Base-by-base conservation (phyloP, 2,329 filamentous ascomycete species). In the Exserohilum rostratum region DNA sequence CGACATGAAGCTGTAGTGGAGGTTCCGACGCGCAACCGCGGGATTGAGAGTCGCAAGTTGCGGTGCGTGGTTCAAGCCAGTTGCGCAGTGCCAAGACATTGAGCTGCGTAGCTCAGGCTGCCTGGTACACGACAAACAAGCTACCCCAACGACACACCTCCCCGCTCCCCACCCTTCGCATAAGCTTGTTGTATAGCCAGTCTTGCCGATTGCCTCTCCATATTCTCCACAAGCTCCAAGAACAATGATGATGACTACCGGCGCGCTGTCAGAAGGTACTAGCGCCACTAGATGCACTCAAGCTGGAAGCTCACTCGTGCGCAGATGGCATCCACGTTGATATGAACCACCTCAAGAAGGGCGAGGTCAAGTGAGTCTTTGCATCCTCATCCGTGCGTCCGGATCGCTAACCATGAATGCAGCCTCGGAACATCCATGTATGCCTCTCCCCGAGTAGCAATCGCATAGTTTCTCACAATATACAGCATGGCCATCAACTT, bases 271-370 rank as follows among this genome's bases (percentile, higher is more conserved):
- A 68, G 73, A 75, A 71, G 74, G 74, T 75, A 67, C 42, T 34
- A 29, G 55, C 27, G 46, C 46, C 55, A 22, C 50, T 46, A 30
- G 20, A 54, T 42, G 11, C 27, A 22, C 25, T 22, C 37, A 40
- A 49, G 59, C 62, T 62, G 29, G 35, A 49, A 61, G 60, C 73
- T 76, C 46, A 76, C 68, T 37, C 29, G 18, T 39, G 47, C 71
- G 53, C 71, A 98, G 95, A 99, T 93, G 95, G 95, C 76, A 98
- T 99, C 76, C 95, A 99, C 78, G 84, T 99, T 69, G 95, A 99
- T 76, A 99, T 99, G 95, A 91, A 98, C 73, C 89, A 95, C 74
- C 82, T 99, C 78, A 99, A 99, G 88, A 95, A 92, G 79, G 95
- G 95, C 60, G 95, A 99, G 82, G 93, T 99, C 76, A 99, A 99